Evolutionary conservation across 2,329 filamentous ascomycete species (phyloP).

Genomic region (Camptophora hylomeconis): DNA sequence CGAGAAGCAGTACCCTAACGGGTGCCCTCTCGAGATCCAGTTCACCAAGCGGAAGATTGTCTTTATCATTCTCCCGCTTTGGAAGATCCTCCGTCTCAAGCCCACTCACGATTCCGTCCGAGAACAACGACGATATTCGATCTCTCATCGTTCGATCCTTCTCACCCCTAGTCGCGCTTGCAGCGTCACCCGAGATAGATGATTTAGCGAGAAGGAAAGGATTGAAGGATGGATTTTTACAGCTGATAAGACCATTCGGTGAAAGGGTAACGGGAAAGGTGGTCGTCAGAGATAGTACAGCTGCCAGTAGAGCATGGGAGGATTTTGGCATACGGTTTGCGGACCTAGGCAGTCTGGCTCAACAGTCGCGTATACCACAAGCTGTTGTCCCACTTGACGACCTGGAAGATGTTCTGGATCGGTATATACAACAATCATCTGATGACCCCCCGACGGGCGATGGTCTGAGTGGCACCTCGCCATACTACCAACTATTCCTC

Average conservation of each 20-base stretch:
- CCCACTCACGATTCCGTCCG: slow-evolving; percentile 39
- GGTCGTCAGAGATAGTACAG: slow-evolving; percentile 78
- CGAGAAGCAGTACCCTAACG: slow-evolving; percentile 47
- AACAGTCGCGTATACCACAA: no score
- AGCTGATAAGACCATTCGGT: slow-evolving; percentile 80
- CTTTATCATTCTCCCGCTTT: slow-evolving; percentile 39
- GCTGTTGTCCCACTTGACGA: slow-evolving; percentile 8
- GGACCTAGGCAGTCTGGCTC: slow-evolving; percentile 40
- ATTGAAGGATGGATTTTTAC: slow-evolving; percentile 66
- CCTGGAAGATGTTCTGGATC: slow-evolving; percentile 17
- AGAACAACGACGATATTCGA: slow-evolving; percentile 42
- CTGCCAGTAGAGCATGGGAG: slow-evolving; percentile 68
- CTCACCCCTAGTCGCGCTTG: slow-evolving; percentile 76
- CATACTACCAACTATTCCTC: slow-evolving; percentile 76
- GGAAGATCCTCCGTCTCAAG: slow-evolving; percentile 32
- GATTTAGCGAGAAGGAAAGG: slow-evolving; percentile 71
- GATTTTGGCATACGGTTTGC: slow-evolving; percentile 85
- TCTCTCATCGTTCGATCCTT: slow-evolving; percentile 69
- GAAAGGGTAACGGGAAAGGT: slow-evolving; percentile 80
- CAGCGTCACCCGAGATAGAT: slow-evolving; percentile 78
- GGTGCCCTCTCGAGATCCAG: slow-evolving; percentile 54
- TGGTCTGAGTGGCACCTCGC: slow-evolving; percentile 39
- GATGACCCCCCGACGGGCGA: slow-evolving; percentile 7
- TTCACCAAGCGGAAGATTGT: slow-evolving; percentile 50
- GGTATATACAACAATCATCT: slow-evolving; percentile 11